A percentile compares a stretch with the other conserved stretches of the same genome.
Evolutionary conservation across 495 filamentous ascomycete genomes (phyloP).

Genomic region (Neurospora sublineolata): DNA sequence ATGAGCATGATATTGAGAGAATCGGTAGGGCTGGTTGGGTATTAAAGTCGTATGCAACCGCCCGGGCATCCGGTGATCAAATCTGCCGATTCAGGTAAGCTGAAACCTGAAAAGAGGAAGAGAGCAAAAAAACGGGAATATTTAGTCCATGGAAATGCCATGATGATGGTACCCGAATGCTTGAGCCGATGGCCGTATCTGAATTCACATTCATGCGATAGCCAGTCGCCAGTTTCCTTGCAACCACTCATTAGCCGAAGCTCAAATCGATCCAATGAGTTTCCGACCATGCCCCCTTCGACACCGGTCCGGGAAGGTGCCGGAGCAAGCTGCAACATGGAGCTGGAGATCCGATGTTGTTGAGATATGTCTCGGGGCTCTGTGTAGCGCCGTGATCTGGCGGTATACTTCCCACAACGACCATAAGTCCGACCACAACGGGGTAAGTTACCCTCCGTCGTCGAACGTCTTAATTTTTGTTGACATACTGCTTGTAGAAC

Average conservation of each 20-base stretch:
- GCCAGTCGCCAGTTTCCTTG: neutral
- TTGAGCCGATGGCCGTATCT: neutral
- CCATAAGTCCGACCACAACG: neutral
- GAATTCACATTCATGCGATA: neutral
- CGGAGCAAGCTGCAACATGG: neutral
- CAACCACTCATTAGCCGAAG: neutral
- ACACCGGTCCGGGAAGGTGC: neutral
- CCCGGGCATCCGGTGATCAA: neutral
- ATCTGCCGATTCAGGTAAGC: neutral
- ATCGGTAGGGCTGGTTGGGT: neutral
- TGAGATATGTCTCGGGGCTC: slow-evolving; percentile 10
- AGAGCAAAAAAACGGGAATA: neutral
- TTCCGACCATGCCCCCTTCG: slow-evolving; percentile 5
- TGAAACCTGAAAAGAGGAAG: neutral
- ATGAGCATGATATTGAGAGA: neutral
- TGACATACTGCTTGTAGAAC: neutral
- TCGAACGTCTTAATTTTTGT: neutral
- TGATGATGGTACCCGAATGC: neutral
- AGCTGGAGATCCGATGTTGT: slow-evolving; percentile 3
- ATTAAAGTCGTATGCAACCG: neutral
- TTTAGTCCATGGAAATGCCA: neutral
- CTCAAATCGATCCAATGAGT: slow-evolving; percentile 5
- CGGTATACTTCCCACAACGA: slow-evolving; percentile 12
- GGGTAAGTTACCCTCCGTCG: slow-evolving; percentile 6
- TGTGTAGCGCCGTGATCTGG: slow-evolving; percentile 19